Conservation (phyloP, 2,329 filamentous ascomycete species). For the Thermoascus crustaceus region DNA sequence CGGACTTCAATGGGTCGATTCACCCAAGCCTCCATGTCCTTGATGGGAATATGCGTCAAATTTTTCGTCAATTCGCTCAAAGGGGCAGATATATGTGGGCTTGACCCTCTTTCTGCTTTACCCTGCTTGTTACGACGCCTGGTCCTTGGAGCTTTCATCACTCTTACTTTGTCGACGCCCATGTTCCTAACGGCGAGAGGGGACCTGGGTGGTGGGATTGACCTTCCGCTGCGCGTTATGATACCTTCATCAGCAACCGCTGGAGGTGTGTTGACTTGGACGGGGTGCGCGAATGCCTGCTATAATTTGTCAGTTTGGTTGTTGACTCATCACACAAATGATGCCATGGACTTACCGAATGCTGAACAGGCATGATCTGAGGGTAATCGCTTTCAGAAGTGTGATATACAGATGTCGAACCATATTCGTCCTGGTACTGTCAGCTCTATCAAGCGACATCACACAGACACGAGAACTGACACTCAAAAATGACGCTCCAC, state of each 20-base stretch:
- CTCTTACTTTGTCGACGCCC: constrained; percentile 10
- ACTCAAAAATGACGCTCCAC: constrained; percentile 16
- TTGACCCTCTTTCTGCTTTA: constrained; percentile 8
- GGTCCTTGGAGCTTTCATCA: constrained; percentile 12
- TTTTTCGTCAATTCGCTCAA: constrained; percentile 15
- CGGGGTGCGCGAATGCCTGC: constrained; percentile 5
- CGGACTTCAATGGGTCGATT: constrained; percentile 61
- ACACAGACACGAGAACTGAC: no score
- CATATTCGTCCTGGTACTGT: constrained; percentile 12
- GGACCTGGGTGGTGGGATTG: constrained; percentile 3
- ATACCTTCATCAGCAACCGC: constrained; percentile 9
- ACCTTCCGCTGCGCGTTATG: constrained; percentile 8
- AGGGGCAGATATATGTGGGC: constrained; percentile 10
- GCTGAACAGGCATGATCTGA: constrained; percentile 10
- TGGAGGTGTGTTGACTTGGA: constrained; percentile 19
- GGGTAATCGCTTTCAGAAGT: constrained; percentile 13
- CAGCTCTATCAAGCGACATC: not conserved
- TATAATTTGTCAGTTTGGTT: constrained; percentile 11
- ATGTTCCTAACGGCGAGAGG: constrained; percentile 5
- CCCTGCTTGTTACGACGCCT: constrained; percentile 11
- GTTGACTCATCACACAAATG: constrained; percentile 4
- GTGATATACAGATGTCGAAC: constrained; percentile 9
- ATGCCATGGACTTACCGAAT: constrained; percentile 14
- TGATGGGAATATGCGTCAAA: constrained; percentile 47
- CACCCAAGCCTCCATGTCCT: constrained; percentile 75